These are phyloP conservation scores for Barnettozyma sucrosica DNA, from an alignment of 805 yeast species.

Conservation along the genomic window DNA sequence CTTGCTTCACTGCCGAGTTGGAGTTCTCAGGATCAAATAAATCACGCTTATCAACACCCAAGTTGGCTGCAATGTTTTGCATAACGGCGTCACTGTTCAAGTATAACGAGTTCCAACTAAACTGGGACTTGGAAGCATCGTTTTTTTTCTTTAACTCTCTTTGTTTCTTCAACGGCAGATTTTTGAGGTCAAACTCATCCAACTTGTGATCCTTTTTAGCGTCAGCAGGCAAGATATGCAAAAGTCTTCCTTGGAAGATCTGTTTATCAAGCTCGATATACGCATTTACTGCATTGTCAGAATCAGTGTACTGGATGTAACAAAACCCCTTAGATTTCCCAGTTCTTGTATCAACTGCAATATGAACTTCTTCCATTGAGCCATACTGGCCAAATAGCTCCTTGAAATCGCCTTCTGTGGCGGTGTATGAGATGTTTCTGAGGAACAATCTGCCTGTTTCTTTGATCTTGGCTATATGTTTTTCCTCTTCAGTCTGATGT, in stretches of 20 bases:
- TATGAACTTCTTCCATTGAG: constrained; percentile 76
- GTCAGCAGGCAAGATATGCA: constrained; percentile 85
- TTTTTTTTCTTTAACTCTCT: constrained; percentile 76
- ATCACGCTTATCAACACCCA: constrained; percentile 80
- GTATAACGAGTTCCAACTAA: constrained; percentile 92
- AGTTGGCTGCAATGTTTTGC: constrained; percentile 77
- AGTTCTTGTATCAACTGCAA: constrained; percentile 86
- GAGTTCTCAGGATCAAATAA: constrained; percentile 84
- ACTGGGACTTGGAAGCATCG: constrained; percentile 79
- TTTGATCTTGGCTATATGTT: constrained; percentile 44
- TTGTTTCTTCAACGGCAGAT: constrained; percentile 90
- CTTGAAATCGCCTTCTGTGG: constrained; percentile 74
- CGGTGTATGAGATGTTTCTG: constrained; percentile 75
- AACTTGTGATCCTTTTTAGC: constrained; percentile 74
- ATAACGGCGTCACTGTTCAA: constrained; percentile 89
- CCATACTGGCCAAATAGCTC: constrained; percentile 66
- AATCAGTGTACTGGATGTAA: constrained; percentile 64
- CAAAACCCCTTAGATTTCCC: constrained; percentile 93
- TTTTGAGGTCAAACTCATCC: constrained; percentile 87
- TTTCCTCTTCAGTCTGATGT: constrained; percentile 40
- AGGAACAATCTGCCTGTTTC: constrained; percentile 79
- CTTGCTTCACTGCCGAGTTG: constrained; percentile 90
- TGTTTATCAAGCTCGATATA: constrained; percentile 72
- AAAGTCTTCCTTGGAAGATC: constrained; percentile 87
- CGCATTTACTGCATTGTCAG: constrained; percentile 73